These are phyloP conservation scores for Podosphaera fusca DNA, from an alignment of 2,329 filamentous ascomycete species.

Conservation along the genomic window DNA sequence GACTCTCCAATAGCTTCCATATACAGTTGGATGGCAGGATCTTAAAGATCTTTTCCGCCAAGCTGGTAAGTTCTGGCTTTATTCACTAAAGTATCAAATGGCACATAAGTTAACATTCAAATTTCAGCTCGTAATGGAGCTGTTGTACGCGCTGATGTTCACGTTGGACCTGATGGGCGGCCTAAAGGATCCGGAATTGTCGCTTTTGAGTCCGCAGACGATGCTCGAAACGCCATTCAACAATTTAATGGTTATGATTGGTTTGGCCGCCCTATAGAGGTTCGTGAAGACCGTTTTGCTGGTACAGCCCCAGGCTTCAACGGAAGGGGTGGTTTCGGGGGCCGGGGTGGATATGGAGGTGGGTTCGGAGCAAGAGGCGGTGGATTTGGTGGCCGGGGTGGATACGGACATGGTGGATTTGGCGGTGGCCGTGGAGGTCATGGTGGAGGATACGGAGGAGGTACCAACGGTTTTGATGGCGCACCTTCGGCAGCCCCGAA, in stretches of 20 bases:
- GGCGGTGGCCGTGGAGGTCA: constrained; percentile 14
- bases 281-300: constrained; percentile 89
- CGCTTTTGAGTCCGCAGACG: constrained; percentile 82
- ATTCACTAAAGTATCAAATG: constrained; percentile 8
- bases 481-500: constrained; percentile 44
- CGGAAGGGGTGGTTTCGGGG: constrained; percentile 21
- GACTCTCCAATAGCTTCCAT: constrained; percentile 51
- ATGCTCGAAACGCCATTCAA: constrained; percentile 84
- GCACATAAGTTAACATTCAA: background rate
- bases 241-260: constrained; percentile 98
- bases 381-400: constrained; percentile 18
- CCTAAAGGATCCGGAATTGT: constrained; percentile 96
- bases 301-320: constrained; percentile 25
- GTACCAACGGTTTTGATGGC: constrained; percentile 13
- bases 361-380: constrained; percentile 29
- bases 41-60: constrained; percentile 96
- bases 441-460: constrained; percentile 18
- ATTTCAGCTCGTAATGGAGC: constrained; percentile 37
- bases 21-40: constrained; percentile 96
- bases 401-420: constrained; percentile 12
- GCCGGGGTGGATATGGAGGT: constrained; percentile 27
- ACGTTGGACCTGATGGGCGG: constrained; percentile 71
- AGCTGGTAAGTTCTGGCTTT: constrained; percentile 47
- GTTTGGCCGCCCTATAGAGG: constrained; percentile 82
- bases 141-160: constrained; percentile 87